Conservation (phyloP, 331 rosid genomes). For the Rosa hybrid region DNA sequence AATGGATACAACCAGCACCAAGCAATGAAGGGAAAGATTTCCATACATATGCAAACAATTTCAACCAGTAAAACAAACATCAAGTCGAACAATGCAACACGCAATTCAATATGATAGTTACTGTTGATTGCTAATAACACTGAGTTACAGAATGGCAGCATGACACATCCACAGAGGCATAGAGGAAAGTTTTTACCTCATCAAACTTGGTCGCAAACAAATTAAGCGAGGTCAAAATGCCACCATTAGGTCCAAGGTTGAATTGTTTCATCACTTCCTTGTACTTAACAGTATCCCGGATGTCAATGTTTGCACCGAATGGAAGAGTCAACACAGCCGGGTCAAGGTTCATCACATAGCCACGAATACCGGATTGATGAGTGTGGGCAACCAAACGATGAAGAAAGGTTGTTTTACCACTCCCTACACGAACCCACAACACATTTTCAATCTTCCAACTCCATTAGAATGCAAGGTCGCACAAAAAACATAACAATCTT, state of each 20-base stretch:
- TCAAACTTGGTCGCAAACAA: constrained; percentile 96
- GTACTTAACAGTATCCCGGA: constrained; percentile 90
- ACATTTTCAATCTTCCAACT: constrained; percentile 4
- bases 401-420: constrained; percentile 86
- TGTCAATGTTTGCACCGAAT: constrained; percentile 76
- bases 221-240: constrained; percentile 90
- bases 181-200: constrained; percentile 53
- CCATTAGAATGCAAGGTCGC: background rate
- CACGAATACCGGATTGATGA: constrained; percentile 52
- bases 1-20: background rate
- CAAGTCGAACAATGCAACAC: background rate
- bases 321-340: constrained; percentile 94
- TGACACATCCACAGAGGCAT: background rate
- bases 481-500: background rate
- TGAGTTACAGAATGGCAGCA: background rate
- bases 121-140: background rate
- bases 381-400: constrained; percentile 83
- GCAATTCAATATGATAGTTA: background rate
- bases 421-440: constrained; percentile 48
- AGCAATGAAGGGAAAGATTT: background rate
- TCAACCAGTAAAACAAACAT: background rate
- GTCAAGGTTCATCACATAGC: constrained; percentile 89
- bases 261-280: constrained; percentile 98
- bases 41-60: background rate
- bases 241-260: constrained; percentile 99